These are phyloP conservation scores for Colletotrichum caudatum DNA, from an alignment of 2,329 filamentous ascomycete genomes.

Conservation along the genomic window DNA sequence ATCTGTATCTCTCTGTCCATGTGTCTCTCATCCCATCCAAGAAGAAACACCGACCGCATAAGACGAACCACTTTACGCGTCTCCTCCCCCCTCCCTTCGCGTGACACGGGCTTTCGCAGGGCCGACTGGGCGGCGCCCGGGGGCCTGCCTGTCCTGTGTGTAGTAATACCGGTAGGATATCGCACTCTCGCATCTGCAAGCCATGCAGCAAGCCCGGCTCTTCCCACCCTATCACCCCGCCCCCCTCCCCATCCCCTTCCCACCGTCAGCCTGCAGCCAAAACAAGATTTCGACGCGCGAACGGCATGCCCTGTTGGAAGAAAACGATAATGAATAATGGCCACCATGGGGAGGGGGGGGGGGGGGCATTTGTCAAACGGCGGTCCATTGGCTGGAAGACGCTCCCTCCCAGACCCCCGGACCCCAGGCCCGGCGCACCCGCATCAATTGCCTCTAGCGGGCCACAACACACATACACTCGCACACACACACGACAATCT, in stretches of 20 bases:
- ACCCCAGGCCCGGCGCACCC: constrained; percentile 6
- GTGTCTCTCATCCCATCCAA: not conserved
- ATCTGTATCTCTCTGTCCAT: not conserved
- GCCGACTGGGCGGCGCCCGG: constrained; percentile 27
- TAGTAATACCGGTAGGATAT: constrained; percentile 29
- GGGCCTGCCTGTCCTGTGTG: too few relatives aligned
- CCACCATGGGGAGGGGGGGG: not conserved
- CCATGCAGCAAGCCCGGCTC: constrained; percentile 34
- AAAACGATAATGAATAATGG: constrained; percentile 16
- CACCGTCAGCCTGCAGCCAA: constrained; percentile 38
- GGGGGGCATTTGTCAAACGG: not conserved
- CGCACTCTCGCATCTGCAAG: constrained; percentile 42
- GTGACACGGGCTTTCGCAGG: constrained; percentile 34
- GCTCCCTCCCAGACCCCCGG: not conserved
- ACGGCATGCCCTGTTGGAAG: constrained; percentile 27
- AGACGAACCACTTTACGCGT: constrained; percentile 41
- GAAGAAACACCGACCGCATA: constrained; percentile 13
- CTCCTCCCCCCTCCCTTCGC: not conserved
- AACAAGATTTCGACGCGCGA: constrained; percentile 40
- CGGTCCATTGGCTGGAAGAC: constrained; percentile 1
- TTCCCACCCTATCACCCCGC: constrained; percentile 7
- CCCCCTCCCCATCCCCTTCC: not conserved
- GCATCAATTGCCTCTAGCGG: constrained; percentile 1
- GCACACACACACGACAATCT: constrained; percentile 14
- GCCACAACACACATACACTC: not conserved